Conservation (phyloP, 371 early-diverging fungal species). For the Smittium culicis region DNA sequence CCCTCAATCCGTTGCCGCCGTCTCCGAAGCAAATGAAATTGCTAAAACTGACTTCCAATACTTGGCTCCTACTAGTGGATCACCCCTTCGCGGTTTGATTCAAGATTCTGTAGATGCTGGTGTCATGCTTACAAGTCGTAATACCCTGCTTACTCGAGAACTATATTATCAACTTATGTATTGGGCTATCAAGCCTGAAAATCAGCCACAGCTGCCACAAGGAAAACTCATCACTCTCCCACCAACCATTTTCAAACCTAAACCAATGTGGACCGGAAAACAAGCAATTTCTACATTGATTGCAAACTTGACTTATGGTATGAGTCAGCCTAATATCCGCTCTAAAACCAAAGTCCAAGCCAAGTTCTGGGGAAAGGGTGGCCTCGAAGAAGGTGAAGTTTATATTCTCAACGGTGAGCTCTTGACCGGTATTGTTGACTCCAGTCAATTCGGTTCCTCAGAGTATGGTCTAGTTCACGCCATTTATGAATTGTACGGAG, state of each 20-base stretch:
- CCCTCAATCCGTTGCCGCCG: constrained; percentile 93
- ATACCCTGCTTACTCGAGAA: constrained; percentile 78
- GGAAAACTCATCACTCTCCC: constrained; percentile 64
- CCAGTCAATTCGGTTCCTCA: constrained; percentile 93
- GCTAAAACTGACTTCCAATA: constrained; percentile 96
- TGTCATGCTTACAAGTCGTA: constrained; percentile 82
- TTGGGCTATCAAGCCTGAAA: constrained; percentile 59
- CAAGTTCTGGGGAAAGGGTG: constrained; percentile 70
- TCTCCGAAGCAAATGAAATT: constrained; percentile 91
- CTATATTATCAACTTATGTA: constrained; percentile 92
- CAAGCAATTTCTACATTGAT: constrained; percentile 87
- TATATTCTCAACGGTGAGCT: constrained; percentile 75
- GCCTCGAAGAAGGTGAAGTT: constrained; percentile 69
- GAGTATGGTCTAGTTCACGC: constrained; percentile 92
- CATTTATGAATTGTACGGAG: constrained; percentile 92
- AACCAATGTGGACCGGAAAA: constrained; percentile 93
- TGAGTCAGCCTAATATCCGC: constrained; percentile 64
- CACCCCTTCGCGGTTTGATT: constrained; percentile 97
- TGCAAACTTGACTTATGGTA: constrained; percentile 67
- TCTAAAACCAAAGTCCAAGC: constrained; percentile 78
- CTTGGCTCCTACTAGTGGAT: constrained; percentile 94
- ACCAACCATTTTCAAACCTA: constrained; percentile 81
- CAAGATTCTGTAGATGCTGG: constrained; percentile 99
- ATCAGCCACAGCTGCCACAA: constrained; percentile 38
- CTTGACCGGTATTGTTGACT: constrained; percentile 92